Evolutionary conservation across 176 grass and related monocot species (phyloP).

Genomic region (Oryza rufipogon): DNA sequence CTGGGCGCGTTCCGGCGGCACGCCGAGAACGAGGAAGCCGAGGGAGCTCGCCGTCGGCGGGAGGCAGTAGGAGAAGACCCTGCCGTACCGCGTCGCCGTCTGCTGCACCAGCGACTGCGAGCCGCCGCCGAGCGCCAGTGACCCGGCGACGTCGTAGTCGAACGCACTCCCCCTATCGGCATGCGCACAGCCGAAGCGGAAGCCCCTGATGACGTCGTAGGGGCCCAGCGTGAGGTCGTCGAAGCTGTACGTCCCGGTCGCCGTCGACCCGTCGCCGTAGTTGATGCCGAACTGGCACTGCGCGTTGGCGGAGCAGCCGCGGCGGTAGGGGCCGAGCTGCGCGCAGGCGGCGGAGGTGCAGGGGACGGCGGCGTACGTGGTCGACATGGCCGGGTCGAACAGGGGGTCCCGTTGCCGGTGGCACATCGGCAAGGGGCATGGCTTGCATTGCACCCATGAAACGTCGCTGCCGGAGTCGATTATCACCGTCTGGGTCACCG

Average conservation of each 20-base stretch:
- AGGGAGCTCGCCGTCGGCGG: not conserved
- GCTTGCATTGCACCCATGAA: slow-evolving; percentile 53
- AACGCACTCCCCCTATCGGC: not conserved
- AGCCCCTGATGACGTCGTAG: not conserved
- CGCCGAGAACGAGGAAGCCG: not conserved
- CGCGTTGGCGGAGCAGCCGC: not conserved
- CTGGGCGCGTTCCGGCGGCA: not conserved
- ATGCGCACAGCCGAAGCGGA: slow-evolving; percentile 6
- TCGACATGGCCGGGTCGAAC: not conserved
- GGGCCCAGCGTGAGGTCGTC: not conserved
- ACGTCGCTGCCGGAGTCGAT: slow-evolving; percentile 63
- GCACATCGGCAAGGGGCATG: not conserved
- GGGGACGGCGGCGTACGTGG: not conserved
- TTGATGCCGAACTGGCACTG: not conserved
- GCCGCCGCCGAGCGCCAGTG: not conserved
- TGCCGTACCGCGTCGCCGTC: not conserved
- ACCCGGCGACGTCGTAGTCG: not conserved
- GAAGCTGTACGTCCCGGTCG: not conserved
- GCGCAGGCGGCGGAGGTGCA: not conserved
- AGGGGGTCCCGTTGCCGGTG: slow-evolving; percentile 9
- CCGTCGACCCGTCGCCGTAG: not conserved
- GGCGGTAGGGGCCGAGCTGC: not conserved
- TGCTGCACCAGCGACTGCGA: not conserved
- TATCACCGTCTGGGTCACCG: slow-evolving; percentile 16
- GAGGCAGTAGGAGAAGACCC: slow-evolving; percentile 26